Conservation (phyloP, 768 basidiomycete genomes). For the Lactarius vividus region DNA sequence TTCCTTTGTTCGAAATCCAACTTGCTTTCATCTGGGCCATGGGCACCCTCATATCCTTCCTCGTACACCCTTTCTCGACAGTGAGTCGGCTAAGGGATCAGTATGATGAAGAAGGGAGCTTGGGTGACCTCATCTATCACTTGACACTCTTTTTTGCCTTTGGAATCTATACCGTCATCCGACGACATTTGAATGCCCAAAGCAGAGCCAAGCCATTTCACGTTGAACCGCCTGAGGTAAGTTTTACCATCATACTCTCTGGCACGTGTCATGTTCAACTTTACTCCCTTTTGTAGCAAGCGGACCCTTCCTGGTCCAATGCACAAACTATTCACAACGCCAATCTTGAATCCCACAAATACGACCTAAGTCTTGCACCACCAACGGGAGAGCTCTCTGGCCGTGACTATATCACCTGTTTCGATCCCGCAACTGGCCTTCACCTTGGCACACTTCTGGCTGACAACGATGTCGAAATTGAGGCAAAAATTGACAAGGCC, state of each 20-base stretch:
- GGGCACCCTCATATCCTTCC: conserved; percentile 36
- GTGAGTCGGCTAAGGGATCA: conserved; percentile 46
- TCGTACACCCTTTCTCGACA: conserved; percentile 52
- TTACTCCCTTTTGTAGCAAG: conserved; percentile 21
- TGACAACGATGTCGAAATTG: conserved; percentile 70
- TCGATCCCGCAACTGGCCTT: conserved; percentile 84
- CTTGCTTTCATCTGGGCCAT: conserved; percentile 13
- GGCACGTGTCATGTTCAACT: background rate
- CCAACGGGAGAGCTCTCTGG: conserved; percentile 40
- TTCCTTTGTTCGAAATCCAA: conserved; percentile 13
- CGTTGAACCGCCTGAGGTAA: conserved; percentile 57
- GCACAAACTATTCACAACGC: conserved; percentile 55
- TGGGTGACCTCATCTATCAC: conserved; percentile 60
- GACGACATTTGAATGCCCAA: conserved; percentile 68
- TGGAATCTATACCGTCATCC: conserved; percentile 76
- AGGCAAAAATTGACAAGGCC: conserved; percentile 65
- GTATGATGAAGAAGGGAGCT: conserved; percentile 34
- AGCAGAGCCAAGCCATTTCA: conserved; percentile 73
- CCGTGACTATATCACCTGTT: conserved; percentile 81
- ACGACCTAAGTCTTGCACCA: conserved; percentile 53
- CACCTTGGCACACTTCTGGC: conserved; percentile 78
- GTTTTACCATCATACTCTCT: conserved; percentile 9
- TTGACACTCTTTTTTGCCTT: conserved; percentile 68
- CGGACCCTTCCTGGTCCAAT: conserved; percentile 47
- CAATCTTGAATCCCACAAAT: conserved; percentile 62